Base-by-base conservation (phyloP, 2,329 filamentous ascomycete species). In the Geosmithia morbida region DNA sequence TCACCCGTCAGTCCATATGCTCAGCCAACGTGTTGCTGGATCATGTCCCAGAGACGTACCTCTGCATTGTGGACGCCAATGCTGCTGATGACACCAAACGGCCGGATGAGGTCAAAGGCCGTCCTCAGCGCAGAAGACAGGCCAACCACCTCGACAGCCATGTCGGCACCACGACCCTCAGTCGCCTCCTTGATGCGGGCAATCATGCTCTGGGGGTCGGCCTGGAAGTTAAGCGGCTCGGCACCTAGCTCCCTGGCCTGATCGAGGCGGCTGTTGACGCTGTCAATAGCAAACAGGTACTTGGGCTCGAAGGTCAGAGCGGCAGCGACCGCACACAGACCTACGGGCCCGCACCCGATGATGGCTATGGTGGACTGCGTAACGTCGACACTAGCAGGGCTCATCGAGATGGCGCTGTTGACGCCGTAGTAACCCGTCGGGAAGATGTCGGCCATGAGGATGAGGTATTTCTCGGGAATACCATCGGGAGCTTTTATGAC, bases 371-470 rank as follows among this genome's bases (percentile, higher is more conserved):
- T 85, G 50, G 80, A 77, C 14, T 67, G 55, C n/a, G 61, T 57
- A n/a, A 64, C 51, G 20, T 60, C 52, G 5, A 58, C 51, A n/a
- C 51, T 53, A 26, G 22, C 22, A 19, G 56, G 54, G 40, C 82
- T 70, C 57, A 81, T 66, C 49, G 77, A 76, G 61, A 94, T 83
- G 7, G 81, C 89, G 57, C 87, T 92, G 49, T 75, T 73, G 4
- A 85, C 85, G 7, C 86, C 88, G 55, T 89, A 94, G 66, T 79
- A 94, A 7, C 89, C 85, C 0, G 82, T 87, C 1, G 88, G 88
- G 63, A 92, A 94, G 56, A 95, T 94, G 59, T 95, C 88, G 16
- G 86, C 87, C 88, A 95, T 94, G 22, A 95, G 73, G 7, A 94
- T 79, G 45, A 94, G 71, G 37, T 79, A 79, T 52, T 84, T 75